A percentile compares a stretch with the other conserved stretches of the same genome.
phyloP scores from a whole-genome alignment of 2,329 filamentous ascomycete genomes.

The Rhynchosporium secalis region DNA sequence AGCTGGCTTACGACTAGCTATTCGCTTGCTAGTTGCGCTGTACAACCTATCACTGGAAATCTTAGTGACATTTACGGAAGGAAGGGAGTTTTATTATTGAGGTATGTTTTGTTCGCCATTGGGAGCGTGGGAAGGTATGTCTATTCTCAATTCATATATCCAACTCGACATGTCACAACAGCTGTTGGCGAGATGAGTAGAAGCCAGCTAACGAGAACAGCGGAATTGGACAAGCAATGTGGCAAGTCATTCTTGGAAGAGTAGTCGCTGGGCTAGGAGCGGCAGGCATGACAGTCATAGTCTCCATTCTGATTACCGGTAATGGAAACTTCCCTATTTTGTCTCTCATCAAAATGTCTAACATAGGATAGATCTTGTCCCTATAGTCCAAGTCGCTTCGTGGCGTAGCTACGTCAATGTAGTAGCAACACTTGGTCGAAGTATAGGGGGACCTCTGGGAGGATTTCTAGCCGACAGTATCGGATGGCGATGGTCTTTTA shows the following conservation, averaged over 20 bases:
- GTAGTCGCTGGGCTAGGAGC: slow-evolving; percentile 53
- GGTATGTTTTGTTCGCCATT: slow-evolving; percentile 52
- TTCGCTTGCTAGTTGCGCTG: slow-evolving; percentile 51
- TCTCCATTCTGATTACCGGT: slow-evolving; percentile 51
- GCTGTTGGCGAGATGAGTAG: not conserved
- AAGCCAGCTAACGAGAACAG: slow-evolving; percentile 39
- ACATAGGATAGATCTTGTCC: slow-evolving; percentile 39
- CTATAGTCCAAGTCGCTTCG: slow-evolving; percentile 52
- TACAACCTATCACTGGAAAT: slow-evolving; percentile 57
- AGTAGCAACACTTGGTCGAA: slow-evolving; percentile 51
- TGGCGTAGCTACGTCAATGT: slow-evolving; percentile 57
- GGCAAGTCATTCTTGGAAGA: slow-evolving; percentile 52
- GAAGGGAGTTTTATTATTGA: slow-evolving; percentile 49
- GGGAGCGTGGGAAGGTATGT: slow-evolving; percentile 46
- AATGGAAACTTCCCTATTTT: slow-evolving; percentile 32
- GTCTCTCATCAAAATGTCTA: not conserved
- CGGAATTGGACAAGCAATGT: slow-evolving; percentile 49
- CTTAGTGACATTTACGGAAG: slow-evolving; percentile 60
- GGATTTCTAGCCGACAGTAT: slow-evolving; percentile 53
- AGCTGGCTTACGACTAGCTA: slow-evolving; percentile 59
- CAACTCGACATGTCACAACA: no score
- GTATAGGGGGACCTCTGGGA: slow-evolving; percentile 53
- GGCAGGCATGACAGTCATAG: slow-evolving; percentile 52
- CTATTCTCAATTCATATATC: not conserved
- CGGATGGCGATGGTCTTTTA: slow-evolving; percentile 61